These are phyloP conservation scores for Meyerozyma smithsonii DNA, from an alignment of 1,139 yeast genomes.

Conservation along the genomic window DNA sequence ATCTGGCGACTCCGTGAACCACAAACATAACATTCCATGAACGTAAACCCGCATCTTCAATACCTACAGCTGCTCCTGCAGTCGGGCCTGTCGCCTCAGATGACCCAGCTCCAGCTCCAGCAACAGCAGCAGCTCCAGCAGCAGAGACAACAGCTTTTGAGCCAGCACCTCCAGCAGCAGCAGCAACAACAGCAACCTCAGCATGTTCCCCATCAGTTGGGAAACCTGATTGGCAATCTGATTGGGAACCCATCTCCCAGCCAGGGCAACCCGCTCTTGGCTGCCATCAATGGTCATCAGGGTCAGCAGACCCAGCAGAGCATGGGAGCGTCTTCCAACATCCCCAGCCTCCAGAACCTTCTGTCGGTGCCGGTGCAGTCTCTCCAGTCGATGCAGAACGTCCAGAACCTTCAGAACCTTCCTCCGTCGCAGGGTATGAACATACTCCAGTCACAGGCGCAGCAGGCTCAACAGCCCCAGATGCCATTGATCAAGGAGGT, in stretches of 20 bases:
- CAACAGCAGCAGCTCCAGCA: constrained; percentile 36
- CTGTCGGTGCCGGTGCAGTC: background rate
- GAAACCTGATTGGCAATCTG: constrained; percentile 14
- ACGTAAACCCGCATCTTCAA: constrained; percentile 42
- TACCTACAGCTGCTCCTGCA: constrained; percentile 36
- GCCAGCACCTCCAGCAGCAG: constrained; percentile 24
- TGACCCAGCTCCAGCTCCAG: constrained; percentile 34
- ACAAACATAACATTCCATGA: constrained; percentile 8
- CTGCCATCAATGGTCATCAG: constrained; percentile 22
- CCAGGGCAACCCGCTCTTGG: constrained; percentile 26
- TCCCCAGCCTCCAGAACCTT: background rate
- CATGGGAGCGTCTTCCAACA: background rate
- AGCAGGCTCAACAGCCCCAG: constrained; percentile 17
- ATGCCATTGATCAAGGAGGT: constrained; percentile 59
- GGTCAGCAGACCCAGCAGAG: constrained; percentile 1
- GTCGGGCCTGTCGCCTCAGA: constrained; percentile 35
- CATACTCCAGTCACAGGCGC: constrained; percentile 8
- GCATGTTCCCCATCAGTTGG: constrained; percentile 20
- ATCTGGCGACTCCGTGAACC: background rate
- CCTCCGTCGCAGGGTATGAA: constrained; percentile 2
- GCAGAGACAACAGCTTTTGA: constrained; percentile 36
- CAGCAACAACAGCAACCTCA: constrained; percentile 14
- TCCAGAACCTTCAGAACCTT: constrained; percentile 1
- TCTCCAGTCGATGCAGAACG: background rate
- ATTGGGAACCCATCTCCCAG: background rate